A percentile compares a stretch with the other conserved stretches of the same genome.
Evolutionary conservation across 495 filamentous ascomycete genomes (phyloP).

Genomic region (Xylaria castorea): DNA sequence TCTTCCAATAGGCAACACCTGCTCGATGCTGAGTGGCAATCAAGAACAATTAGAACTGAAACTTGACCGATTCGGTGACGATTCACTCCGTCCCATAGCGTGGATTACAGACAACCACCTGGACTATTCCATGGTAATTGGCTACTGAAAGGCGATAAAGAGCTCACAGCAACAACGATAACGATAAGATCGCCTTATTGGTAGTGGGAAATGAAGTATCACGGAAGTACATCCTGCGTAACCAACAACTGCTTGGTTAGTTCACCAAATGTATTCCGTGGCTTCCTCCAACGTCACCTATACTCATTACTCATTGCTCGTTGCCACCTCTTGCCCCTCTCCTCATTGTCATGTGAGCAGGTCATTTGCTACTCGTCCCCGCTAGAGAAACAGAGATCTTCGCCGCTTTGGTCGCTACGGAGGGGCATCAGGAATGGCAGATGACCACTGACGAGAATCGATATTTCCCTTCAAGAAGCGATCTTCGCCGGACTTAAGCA

Average conservation of each 20-base stretch:
- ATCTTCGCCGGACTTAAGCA: neutral
- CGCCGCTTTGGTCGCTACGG: slow-evolving; percentile 20
- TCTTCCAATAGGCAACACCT: slow-evolving; percentile 10
- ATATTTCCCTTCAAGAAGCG: neutral
- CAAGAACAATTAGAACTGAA: slow-evolving; percentile 1
- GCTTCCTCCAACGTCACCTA: neutral
- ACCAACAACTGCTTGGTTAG: neutral
- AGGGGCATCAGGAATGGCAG: slow-evolving; percentile 1
- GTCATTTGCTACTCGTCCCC: slow-evolving; percentile 22
- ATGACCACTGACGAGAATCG: slow-evolving; percentile 19
- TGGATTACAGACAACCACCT: neutral
- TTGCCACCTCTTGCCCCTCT: slow-evolving; percentile 19
- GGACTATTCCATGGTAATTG: neutral
- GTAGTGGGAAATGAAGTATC: slow-evolving; percentile 9
- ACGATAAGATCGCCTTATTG: slow-evolving; percentile 18
- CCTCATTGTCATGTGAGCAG: slow-evolving; percentile 22
- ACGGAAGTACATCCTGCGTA: slow-evolving; percentile 10
- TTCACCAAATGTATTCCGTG: neutral
- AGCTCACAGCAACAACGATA: neutral
- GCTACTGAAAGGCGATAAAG: neutral
- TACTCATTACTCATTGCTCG: slow-evolving; percentile 6
- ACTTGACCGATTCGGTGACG: slow-evolving; percentile 15
- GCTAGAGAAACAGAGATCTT: slow-evolving; percentile 29
- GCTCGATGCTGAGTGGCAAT: slow-evolving; percentile 18
- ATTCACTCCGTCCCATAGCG: slow-evolving; percentile 12